phyloP scores from a whole-genome alignment of 2,329 filamentous ascomycete species.

The Curvularia sp. region DNA sequence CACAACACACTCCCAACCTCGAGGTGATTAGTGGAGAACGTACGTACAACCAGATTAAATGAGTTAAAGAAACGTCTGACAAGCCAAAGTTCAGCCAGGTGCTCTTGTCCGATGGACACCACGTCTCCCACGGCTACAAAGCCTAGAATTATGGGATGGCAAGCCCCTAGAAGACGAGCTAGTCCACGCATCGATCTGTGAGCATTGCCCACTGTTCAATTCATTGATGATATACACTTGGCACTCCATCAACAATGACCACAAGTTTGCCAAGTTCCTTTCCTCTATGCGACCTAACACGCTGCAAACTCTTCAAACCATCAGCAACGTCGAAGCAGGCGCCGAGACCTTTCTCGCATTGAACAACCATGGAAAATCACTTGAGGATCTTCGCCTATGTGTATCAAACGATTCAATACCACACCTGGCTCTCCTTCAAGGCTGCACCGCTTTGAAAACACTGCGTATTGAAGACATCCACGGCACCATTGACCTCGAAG shows the following conservation, averaged over 20 bases:
- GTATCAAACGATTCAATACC: constrained; percentile 58
- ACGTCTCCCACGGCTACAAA: constrained; percentile 63
- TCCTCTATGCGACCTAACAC: constrained; percentile 62
- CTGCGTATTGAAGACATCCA: constrained; percentile 58
- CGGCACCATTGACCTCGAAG: constrained; percentile 56
- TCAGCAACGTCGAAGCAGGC: constrained; percentile 63
- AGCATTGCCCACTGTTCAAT: constrained; percentile 67
- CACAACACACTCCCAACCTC: constrained; percentile 60
- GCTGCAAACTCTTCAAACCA: constrained; percentile 65
- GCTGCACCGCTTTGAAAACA: constrained; percentile 58
- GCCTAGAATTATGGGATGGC: constrained; percentile 68
- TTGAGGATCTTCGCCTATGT: constrained; percentile 62
- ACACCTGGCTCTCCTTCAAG: constrained; percentile 57
- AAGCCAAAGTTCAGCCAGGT: constrained; percentile 55
- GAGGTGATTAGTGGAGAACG: constrained; percentile 64
- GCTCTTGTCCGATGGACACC: constrained; percentile 66
- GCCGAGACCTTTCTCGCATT: constrained; percentile 62
- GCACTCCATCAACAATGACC: constrained; percentile 60
- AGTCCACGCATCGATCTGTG: constrained; percentile 60
- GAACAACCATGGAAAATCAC: constrained; percentile 60
- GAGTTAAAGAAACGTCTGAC: constrained; percentile 15
- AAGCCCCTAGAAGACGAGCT: constrained; percentile 63
- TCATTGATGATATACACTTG: constrained; percentile 65
- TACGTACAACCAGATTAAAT: constrained; percentile 32
- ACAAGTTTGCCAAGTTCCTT: constrained; percentile 66